phyloP scores from a whole-genome alignment of 805 yeast genomes.

The Kazachstania bromeliacearum region DNA sequence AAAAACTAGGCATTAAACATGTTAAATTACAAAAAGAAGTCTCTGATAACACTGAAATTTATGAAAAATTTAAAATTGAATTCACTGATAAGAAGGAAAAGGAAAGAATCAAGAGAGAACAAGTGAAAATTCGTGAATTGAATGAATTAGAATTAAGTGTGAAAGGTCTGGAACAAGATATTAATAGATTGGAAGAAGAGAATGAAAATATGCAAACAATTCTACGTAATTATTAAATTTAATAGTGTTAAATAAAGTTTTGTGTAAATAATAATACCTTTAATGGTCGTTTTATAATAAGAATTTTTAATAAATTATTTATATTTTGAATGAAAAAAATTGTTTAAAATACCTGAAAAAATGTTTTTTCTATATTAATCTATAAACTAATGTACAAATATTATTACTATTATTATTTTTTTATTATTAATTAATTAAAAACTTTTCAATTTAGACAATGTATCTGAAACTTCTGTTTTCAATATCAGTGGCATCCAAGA shows the following conservation, averaged over 20 bases:
- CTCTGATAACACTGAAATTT: slow-evolving; percentile 16
- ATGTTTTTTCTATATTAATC: too few species aligned
- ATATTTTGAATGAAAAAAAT: too few species aligned
- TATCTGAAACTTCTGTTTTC: slow-evolving; percentile 53
- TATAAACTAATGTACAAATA: too few species aligned
- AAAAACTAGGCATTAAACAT: slow-evolving; percentile 13
- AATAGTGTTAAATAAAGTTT: too few species aligned
- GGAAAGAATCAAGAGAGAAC: slow-evolving; percentile 18
- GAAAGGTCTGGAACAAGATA: slow-evolving; percentile 30
- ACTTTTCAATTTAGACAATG: too few species aligned
- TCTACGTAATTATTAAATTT: neutral
- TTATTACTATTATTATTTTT: too few species aligned
- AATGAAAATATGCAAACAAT: slow-evolving; percentile 16
- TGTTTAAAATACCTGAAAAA: too few species aligned
- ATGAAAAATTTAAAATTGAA: slow-evolving; percentile 16
- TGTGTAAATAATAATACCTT: too few species aligned
- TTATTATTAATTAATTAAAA: too few species aligned
- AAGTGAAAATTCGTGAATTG: slow-evolving; percentile 18
- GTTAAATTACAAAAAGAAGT: slow-evolving; percentile 22
- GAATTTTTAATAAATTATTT: too few species aligned
- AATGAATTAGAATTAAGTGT: slow-evolving; percentile 24
- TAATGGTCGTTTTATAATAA: too few species aligned
- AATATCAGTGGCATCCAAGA: slow-evolving; percentile 50
- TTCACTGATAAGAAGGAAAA: slow-evolving; percentile 15
- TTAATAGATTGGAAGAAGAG: slow-evolving; percentile 25